Conservation (phyloP, 148 eudicot species). For the Nyssa sinensis region DNA sequence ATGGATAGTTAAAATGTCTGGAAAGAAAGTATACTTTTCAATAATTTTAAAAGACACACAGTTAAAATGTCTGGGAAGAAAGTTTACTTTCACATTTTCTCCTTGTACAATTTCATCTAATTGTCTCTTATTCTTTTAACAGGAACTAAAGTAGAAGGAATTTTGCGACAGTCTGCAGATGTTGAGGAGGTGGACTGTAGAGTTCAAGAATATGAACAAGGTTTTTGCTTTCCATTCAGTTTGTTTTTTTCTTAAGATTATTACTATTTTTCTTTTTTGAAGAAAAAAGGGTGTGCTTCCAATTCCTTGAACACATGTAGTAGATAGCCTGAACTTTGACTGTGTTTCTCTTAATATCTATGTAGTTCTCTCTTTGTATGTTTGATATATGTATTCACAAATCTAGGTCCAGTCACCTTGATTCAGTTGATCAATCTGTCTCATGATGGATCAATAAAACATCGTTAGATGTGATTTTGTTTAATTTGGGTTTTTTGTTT, state of each 20-base stretch:
- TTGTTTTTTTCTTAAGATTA: not conserved
- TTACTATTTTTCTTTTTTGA: not conserved
- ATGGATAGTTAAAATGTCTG: no score
- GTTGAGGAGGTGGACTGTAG: conserved; percentile 98
- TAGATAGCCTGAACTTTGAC: not conserved
- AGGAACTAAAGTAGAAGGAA: conserved; percentile 92
- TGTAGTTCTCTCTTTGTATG: conserved; percentile 1
- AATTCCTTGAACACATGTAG: not conserved
- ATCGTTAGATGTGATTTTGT: not conserved
- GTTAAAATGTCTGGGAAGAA: not conserved
- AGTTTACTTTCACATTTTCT: not conserved
- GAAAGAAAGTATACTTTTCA: no score
- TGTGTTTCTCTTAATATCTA: not conserved
- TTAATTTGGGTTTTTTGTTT: not conserved
- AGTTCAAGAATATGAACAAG: conserved; percentile 96
- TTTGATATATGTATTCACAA: not conserved
- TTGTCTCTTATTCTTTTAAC: conserved; percentile 13
- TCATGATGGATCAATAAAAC: not conserved
- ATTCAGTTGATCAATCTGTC: not conserved
- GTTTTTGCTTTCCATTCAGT: conserved; percentile 27
- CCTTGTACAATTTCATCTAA: conserved; percentile 4
- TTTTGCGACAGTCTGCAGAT: conserved; percentile 93
- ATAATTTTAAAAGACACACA: no score
- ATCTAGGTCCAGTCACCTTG: not conserved
- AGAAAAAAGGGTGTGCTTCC: not conserved